These are phyloP conservation scores for Fusarium bulbicola DNA, from an alignment of 2,329 filamentous ascomycete genomes.

Conservation along the genomic window DNA sequence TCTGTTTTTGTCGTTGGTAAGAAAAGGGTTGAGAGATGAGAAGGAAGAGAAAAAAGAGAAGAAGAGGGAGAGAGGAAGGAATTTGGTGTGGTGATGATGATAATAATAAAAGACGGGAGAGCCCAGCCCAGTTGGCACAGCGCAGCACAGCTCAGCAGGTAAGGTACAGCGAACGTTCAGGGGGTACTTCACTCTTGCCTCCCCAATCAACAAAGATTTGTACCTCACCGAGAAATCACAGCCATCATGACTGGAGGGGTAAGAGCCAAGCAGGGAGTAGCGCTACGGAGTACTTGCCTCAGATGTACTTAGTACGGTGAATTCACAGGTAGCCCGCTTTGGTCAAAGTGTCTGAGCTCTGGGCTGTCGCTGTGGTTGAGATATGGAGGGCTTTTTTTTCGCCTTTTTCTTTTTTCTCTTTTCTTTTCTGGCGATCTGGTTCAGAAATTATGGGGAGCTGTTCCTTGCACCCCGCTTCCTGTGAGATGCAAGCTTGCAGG, in stretches of 20 bases:
- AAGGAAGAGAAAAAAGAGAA: conserved; percentile 13
- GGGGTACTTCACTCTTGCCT: conserved; percentile 24
- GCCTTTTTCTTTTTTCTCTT: neutral
- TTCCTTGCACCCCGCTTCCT: conserved; percentile 35
- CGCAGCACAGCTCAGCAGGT: neutral
- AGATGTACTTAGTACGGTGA: conserved; percentile 33
- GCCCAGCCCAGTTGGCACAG: neutral
- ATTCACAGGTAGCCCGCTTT: conserved; percentile 24
- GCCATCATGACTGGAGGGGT: conserved; percentile 25
- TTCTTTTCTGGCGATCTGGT: conserved; percentile 34
- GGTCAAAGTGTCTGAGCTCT: conserved; percentile 6
- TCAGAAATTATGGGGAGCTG: conserved; percentile 37
- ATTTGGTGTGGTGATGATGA: conserved; percentile 37
- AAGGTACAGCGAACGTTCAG: neutral
- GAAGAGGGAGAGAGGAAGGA: conserved; percentile 15
- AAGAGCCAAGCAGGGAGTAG: conserved; percentile 29
- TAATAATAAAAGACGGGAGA: conserved; percentile 32
- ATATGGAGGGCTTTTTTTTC: conserved; percentile 5
- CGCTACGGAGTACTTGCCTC: conserved; percentile 35
- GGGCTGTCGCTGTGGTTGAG: conserved; percentile 13
- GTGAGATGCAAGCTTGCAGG: conserved; percentile 11
- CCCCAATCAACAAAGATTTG: conserved; percentile 28
- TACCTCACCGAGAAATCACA: conserved; percentile 33
- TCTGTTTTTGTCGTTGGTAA: conserved; percentile 13
- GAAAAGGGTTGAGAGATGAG: conserved; percentile 27